A percentile compares a stretch with the other conserved stretches of the same genome.
These are phyloP conservation scores for Hypoxylon cercidicola DNA, from an alignment of 495 filamentous ascomycete species.

Conservation along the genomic window DNA sequence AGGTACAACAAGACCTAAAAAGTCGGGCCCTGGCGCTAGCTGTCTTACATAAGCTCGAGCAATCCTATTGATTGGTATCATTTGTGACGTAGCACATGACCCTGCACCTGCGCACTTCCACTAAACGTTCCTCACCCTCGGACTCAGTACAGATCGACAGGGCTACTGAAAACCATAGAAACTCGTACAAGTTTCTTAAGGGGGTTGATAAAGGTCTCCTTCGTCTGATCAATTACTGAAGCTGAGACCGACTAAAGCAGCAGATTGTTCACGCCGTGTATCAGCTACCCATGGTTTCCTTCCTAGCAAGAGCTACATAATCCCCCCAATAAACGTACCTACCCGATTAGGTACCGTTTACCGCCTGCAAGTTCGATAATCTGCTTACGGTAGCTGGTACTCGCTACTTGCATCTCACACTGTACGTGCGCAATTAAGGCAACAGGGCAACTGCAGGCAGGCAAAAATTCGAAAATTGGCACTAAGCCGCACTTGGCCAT, in stretches of 20 bases:
- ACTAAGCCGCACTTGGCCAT: slow-evolving; percentile 20
- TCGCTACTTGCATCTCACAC: too few relatives aligned
- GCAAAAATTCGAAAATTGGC: slow-evolving; percentile 40
- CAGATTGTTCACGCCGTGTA: too few relatives aligned
- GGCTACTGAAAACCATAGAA: slow-evolving; percentile 13
- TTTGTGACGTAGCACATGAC: slow-evolving; percentile 41
- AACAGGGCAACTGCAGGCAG: background rate
- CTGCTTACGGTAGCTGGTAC: too few relatives aligned
- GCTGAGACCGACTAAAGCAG: too few relatives aligned
- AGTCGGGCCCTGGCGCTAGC: background rate
- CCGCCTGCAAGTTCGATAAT: background rate
- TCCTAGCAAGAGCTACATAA: too few relatives aligned
- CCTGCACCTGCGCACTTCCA: slow-evolving; percentile 19
- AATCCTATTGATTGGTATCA: slow-evolving; percentile 3
- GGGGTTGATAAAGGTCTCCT: too few relatives aligned
- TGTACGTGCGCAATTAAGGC: too few relatives aligned
- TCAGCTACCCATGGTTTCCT: too few relatives aligned
- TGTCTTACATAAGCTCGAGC: slow-evolving; percentile 4
- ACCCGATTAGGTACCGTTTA: background rate
- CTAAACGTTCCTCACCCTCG: slow-evolving; percentile 30
- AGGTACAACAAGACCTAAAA: background rate
- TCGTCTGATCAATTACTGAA: too few relatives aligned
- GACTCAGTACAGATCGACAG: slow-evolving; percentile 18
- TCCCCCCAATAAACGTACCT: too few relatives aligned
- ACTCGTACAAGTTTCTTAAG: slow-evolving; percentile 5